Conservation (phyloP, 1,139 yeast genomes). For the Yamadazyma dushanensis region DNA sequence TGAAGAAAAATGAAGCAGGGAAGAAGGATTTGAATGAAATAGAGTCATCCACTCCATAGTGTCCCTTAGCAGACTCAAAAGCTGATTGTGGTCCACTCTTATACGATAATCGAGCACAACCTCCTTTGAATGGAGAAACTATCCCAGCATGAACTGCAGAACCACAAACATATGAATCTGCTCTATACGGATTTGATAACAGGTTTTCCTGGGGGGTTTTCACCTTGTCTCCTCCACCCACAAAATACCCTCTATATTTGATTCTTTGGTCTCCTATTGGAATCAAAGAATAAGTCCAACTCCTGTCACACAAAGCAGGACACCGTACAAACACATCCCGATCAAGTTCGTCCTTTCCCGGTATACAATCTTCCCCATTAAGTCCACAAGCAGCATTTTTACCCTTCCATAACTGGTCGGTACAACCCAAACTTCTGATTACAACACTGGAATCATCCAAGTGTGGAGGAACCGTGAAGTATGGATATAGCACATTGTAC, state of each 20-base stretch:
- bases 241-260: conserved; percentile 69
- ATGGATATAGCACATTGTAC: conserved; percentile 35
- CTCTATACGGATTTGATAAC: conserved; percentile 59
- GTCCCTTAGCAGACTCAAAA: conserved; percentile 50
- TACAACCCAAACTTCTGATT: conserved; percentile 44
- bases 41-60: conserved; percentile 53
- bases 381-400: conserved; percentile 77
- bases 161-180: conserved; percentile 88
- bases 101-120: conserved; percentile 70
- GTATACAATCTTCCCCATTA: conserved; percentile 58
- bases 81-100: conserved; percentile 49
- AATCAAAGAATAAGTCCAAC: conserved; percentile 75
- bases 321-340: conserved; percentile 67
- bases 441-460: conserved; percentile 4
- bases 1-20: conserved; percentile 71
- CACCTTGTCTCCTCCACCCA: conserved; percentile 66
- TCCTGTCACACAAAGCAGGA: conserved; percentile 84
- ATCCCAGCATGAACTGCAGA: conserved; percentile 88
- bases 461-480: conserved; percentile 36
- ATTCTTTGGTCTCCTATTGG: conserved; percentile 71
- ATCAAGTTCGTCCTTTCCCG: conserved; percentile 29
- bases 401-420: conserved; percentile 62
- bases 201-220: conserved; percentile 17
- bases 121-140: conserved; percentile 73
- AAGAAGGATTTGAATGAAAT: conserved; percentile 69